These are phyloP conservation scores for Phytophthora colocasiae DNA, from an alignment of 352 stramenopile genomes.

Conservation along the genomic window DNA sequence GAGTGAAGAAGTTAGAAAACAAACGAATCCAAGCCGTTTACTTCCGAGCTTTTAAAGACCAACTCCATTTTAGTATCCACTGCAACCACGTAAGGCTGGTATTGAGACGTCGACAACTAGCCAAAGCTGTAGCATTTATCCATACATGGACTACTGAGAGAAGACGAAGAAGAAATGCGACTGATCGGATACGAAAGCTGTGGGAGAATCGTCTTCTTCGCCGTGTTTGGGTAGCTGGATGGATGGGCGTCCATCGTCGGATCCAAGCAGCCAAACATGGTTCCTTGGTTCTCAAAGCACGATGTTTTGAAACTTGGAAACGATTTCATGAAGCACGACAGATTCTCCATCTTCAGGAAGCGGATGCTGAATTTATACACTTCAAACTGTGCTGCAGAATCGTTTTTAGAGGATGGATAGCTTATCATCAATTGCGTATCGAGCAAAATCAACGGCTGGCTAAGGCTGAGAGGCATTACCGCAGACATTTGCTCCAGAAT, in stretches of 20 bases:
- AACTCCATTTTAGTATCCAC: slow-evolving; percentile 3
- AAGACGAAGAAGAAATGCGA: slow-evolving; percentile 14
- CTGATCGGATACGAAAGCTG: slow-evolving; percentile 10
- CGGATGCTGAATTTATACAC: slow-evolving; percentile 15
- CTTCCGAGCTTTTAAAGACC: slow-evolving; percentile 26
- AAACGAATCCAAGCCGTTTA: slow-evolving; percentile 6
- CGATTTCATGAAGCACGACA: slow-evolving; percentile 7
- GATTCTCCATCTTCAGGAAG: slow-evolving; percentile 2
- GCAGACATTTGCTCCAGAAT: slow-evolving; percentile 24
- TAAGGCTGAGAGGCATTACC: slow-evolving; percentile 24
- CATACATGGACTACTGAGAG: slow-evolving; percentile 8
- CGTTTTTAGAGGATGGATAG: slow-evolving; percentile 28
- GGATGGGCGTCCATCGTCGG: slow-evolving; percentile 24
- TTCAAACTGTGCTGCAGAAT: slow-evolving; percentile 14
- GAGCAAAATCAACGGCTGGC: slow-evolving; percentile 1
- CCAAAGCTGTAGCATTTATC: slow-evolving; percentile 14
- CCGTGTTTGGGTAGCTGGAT: slow-evolving; percentile 23
- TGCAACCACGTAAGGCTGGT: slow-evolving; percentile 1
- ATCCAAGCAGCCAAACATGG: slow-evolving; percentile 6
- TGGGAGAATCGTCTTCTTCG: slow-evolving; percentile 26
- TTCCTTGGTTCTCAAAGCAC: background rate
- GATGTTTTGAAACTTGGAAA: slow-evolving; percentile 29
- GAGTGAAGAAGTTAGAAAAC: slow-evolving; percentile 4
- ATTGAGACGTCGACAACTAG: slow-evolving; percentile 16
- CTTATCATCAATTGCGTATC: slow-evolving; percentile 9